These are phyloP conservation scores for Wickerhamomyces chaumierensis DNA, from an alignment of 805 yeast species.

Conservation along the genomic window DNA sequence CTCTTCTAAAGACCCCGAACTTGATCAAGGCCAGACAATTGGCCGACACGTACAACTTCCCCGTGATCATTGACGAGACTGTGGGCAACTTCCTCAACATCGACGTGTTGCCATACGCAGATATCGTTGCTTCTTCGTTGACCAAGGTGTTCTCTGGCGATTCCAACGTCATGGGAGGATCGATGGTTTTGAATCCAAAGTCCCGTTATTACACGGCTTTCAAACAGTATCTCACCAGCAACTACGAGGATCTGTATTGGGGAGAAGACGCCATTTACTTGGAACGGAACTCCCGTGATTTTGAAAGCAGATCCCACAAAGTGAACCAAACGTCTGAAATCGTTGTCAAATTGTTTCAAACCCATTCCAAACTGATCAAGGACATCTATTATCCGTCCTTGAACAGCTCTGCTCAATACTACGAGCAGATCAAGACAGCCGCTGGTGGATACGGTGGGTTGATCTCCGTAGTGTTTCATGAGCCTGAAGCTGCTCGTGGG, in stretches of 20 bases:
- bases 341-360: slow-evolving; percentile 43
- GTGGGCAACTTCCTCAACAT: slow-evolving; percentile 85
- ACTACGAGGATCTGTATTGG: slow-evolving; percentile 75
- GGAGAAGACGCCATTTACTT: slow-evolving; percentile 86
- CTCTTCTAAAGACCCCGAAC: slow-evolving; percentile 80
- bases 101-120: slow-evolving; percentile 74
- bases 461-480: slow-evolving; percentile 59
- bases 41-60: slow-evolving; percentile 61
- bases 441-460: slow-evolving; percentile 87
- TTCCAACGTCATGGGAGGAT: slow-evolving; percentile 93
- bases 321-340: slow-evolving; percentile 45
- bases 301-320: slow-evolving; percentile 43
- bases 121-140: slow-evolving; percentile 74
- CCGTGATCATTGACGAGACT: slow-evolving; percentile 86
- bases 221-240: slow-evolving; percentile 36
- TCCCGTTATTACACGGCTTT: slow-evolving; percentile 39
- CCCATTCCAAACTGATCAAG: slow-evolving; percentile 37
- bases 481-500: slow-evolving; percentile 50
- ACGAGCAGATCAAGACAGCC: slow-evolving; percentile 56
- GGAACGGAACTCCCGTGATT: slow-evolving; percentile 91
- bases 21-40: slow-evolving; percentile 50
- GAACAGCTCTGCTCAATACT: slow-evolving; percentile 41
- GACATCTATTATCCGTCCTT: slow-evolving; percentile 64
- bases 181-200: slow-evolving; percentile 64
- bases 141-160: slow-evolving; percentile 93